Evolutionary conservation across 306 rosid species (phyloP).

Genomic region (Lablab purpureus): DNA sequence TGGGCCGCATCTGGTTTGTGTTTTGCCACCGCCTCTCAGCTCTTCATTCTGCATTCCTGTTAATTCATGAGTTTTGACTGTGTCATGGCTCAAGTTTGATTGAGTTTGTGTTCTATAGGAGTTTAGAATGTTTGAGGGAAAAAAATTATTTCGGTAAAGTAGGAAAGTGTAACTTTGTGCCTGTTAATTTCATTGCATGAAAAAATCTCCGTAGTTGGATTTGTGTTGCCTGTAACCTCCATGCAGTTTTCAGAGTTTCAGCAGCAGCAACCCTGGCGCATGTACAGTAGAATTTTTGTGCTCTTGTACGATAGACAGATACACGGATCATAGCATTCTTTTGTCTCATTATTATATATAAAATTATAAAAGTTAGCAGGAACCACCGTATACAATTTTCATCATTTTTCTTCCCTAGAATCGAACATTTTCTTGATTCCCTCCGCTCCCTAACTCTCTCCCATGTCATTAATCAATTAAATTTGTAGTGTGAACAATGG

Average conservation of each 20-base stretch:
- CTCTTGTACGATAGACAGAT: constrained; percentile 50
- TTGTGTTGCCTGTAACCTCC: constrained; percentile 37
- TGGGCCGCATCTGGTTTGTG: constrained; percentile 94
- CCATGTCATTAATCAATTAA: background rate
- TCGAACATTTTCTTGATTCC: background rate
- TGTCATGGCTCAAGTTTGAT: constrained; percentile 41
- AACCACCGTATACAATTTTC: constrained; percentile 8
- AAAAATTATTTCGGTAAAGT: constrained; percentile 27
- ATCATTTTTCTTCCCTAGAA: constrained; percentile 1
- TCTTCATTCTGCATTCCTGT: constrained; percentile 94
- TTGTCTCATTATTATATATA: constrained; percentile 18
- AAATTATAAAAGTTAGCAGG: constrained; percentile 43
- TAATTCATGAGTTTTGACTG: constrained; percentile 47
- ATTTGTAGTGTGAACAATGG: too few relatives aligned
- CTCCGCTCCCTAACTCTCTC: background rate
- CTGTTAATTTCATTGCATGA: constrained; percentile 36
- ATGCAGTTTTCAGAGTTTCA: constrained; percentile 46
- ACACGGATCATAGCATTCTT: constrained; percentile 43
- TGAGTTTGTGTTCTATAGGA: constrained; percentile 29
- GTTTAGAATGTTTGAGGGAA: constrained; percentile 31
- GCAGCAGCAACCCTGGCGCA: constrained; percentile 43
- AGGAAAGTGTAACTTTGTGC: constrained; percentile 54
- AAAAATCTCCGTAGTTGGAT: constrained; percentile 42
- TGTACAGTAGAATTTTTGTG: constrained; percentile 66
- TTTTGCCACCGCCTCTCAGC: constrained; percentile 91